Percentiles rank a stretch among this genome's conserved stretches.
Evolutionary conservation across 352 stramenopile genomes (phyloP).

Genomic region (Phytophthora citricola): DNA sequence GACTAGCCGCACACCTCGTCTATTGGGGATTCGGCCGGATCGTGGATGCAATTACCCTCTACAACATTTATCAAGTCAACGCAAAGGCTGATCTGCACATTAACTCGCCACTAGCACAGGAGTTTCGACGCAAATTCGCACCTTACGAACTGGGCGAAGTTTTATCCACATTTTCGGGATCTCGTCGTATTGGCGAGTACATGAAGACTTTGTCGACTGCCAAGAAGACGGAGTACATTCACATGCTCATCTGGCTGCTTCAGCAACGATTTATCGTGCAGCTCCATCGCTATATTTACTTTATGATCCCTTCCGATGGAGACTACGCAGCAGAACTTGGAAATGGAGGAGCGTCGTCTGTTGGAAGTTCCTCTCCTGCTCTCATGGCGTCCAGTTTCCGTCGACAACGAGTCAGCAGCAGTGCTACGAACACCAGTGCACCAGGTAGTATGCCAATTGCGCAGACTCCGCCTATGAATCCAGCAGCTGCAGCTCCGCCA

Average conservation of each 20-base stretch:
- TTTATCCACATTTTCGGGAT: conserved; percentile 74
- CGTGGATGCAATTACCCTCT: conserved; percentile 84
- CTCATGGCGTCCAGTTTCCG: conserved; percentile 36
- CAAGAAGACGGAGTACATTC: conserved; percentile 88
- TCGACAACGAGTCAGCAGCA: conserved; percentile 37
- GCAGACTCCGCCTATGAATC: conserved; percentile 39
- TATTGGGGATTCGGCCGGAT: conserved; percentile 86
- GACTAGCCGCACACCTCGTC: conserved; percentile 80
- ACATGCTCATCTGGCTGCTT: conserved; percentile 90
- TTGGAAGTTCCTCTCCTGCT: conserved; percentile 45
- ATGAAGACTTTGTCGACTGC: conserved; percentile 72
- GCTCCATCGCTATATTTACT: conserved; percentile 88
- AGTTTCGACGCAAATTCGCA: conserved; percentile 80
- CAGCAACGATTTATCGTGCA: conserved; percentile 86
- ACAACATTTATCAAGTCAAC: conserved; percentile 89
- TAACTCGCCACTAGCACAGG: conserved; percentile 57
- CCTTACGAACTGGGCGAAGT: conserved; percentile 77
- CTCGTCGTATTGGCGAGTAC: conserved; percentile 75
- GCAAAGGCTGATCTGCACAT: conserved; percentile 58
- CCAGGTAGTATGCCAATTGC: conserved; percentile 34
- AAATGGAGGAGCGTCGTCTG: conserved; percentile 15
- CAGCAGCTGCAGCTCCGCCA: conserved; percentile 27
- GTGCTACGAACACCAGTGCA: conserved; percentile 30
- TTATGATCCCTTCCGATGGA: conserved; percentile 82
- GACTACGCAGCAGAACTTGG: conserved; percentile 46